Base-by-base conservation (phyloP, 306 rosid genomes). In the Lathyrus aphaca region DNA sequence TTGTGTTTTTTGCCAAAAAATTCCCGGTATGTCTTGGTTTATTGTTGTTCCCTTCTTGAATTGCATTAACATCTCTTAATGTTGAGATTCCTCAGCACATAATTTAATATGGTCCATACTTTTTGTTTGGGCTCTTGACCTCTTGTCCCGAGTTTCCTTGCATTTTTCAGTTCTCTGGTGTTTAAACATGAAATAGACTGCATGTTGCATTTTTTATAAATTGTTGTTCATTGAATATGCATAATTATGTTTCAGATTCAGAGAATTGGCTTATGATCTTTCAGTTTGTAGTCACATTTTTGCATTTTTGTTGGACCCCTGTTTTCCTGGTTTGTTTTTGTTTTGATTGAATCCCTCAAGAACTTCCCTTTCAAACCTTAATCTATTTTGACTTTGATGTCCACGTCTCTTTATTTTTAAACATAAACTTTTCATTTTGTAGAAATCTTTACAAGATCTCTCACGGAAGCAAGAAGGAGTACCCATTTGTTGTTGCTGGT, bases 401-500 rank as follows among this genome's bases (percentile, higher is more conserved):
- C 54, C 32, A 55, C 40, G 55, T 71, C 29, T 50, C 72, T 43
- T 58, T 30, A 50, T 46, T 21, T 35, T 16, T 54, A 37, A 79
- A 42, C 71, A 73, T 58, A 5, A 57, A 44, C 55, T 46, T 81
- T 86, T 73, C 55, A 32, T 73, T 84, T 73, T 84, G 80, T 68
- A 94, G 99, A 91, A 87, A 81, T 94, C 99, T 68, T 94, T 94
- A 82, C 96, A 87, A 84, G 92, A 86, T 81, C 99, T 94, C 48
- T 87, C 91, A 65, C 83, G 96, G 80, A 94, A 94, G 88, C 97
- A 84, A 82, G 99, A 86, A 86, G 99, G 99, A 94, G 78, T 94
- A 94, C 82, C 99, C 99, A 61, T 94, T 94, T 87, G 97, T 97
- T 27, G 99, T 94, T 74, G 99, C 99, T 66, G 99, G 99, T 68